Percentiles rank a stretch among this genome's conserved stretches.
phyloP scores from a whole-genome alignment of 2,329 filamentous ascomycete genomes.

The Fonsecaea multimorphosa region DNA sequence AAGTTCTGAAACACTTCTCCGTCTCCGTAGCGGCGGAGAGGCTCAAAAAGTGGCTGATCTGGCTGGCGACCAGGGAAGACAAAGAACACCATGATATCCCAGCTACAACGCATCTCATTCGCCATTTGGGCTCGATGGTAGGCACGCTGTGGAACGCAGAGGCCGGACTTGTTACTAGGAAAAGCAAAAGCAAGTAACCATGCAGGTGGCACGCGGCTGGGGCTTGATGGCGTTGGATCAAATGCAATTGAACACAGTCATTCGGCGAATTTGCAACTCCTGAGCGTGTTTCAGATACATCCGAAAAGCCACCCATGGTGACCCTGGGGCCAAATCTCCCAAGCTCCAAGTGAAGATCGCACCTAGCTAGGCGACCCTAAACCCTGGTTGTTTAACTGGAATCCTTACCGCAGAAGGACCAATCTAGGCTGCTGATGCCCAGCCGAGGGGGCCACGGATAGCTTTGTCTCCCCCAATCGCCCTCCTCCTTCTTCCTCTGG shows the following conservation, averaged over 20 bases:
- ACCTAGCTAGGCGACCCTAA: not conserved
- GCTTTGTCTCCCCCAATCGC: not conserved
- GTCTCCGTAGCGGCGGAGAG: not conserved
- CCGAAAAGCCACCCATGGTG: not conserved
- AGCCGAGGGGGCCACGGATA: not conserved
- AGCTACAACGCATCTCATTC: not conserved
- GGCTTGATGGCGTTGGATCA: conserved; percentile 7
- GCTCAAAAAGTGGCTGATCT: not conserved
- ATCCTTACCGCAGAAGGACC: not conserved
- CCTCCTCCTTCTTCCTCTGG: conserved; percentile 3
- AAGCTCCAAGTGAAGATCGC: conserved; percentile 6
- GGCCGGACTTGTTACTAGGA: conserved; percentile 4
- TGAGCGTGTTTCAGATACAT: conserved; percentile 28
- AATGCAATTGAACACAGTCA: not conserved
- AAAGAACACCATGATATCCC: not conserved
- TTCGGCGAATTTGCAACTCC: conserved; percentile 27
- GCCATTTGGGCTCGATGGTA: not conserved
- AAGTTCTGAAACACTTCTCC: not conserved
- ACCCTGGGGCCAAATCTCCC: not conserved
- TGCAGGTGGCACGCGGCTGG: conserved; percentile 5
- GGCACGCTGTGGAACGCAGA: conserved; percentile 11
- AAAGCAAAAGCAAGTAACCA: conserved; percentile 1
- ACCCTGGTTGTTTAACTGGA: not conserved
- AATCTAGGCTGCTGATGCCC: not conserved
- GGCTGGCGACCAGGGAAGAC: not conserved